Evolutionary conservation across 2,329 filamentous ascomycete species (phyloP), one percentile per base, ranked within the genome.

Genomic region (Alternaria sp.): DNA sequence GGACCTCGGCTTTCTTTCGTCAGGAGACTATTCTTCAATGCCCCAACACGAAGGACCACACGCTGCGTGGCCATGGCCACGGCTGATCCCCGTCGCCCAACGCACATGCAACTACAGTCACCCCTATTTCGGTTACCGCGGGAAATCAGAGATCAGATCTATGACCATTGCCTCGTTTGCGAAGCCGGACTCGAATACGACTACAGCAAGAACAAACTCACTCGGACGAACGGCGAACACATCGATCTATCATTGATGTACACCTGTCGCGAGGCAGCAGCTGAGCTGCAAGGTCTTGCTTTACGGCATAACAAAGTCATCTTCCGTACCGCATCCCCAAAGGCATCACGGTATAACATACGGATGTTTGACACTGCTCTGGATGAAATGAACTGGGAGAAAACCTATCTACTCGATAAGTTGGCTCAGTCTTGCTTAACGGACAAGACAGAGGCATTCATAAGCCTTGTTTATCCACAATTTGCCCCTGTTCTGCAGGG

Each of bases 21-120:
- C 30, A 33, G 3, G 6, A 6, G 6, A 5, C 30, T 15, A 0
- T 37, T 15, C 7, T 37, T 14, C 30, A 37, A 37, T 4, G 6
- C 14, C 0, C 14, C 33, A 5, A 0, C 30, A 2, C 6, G 3
- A 3, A 37, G 0, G 0, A 37, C 1, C 33, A 37, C 0, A 0
- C 33, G 33, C 15, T 37, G 15, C 5, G 1, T 4, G 7, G 3
- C 15, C 33, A 37, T 37, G 15, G 33, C 33, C 33, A 37, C 3
- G 33, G 33, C 33, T 2, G n/a, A n/a, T n/a, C 15, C 4, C 33
- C 33, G 33, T 37, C 33, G 33, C 15, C 15, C 33, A 37, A n/a
- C 15, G 8, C 33, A 37, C 0, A 37, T 37, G 33, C 33, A 37
- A 37, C 33, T 37, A 1, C 15, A 37, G 15, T 37, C 33, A 37